Base-by-base conservation (phyloP, 352 stramenopile genomes). In the Globisporangium recalcitrans region DNA sequence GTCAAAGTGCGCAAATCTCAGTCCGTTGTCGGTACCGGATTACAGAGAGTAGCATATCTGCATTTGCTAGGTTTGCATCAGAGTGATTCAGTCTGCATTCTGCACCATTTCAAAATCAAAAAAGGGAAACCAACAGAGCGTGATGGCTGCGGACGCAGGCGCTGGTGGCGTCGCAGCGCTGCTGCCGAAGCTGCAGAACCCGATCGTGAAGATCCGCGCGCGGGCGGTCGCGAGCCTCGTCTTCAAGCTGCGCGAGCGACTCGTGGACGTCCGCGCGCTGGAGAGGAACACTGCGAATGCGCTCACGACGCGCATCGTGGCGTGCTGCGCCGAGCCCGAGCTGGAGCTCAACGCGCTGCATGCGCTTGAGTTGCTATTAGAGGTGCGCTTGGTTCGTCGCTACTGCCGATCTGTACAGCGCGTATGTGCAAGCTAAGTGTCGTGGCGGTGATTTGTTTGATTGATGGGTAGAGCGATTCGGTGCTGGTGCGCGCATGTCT, bases 221-320 rank as follows among this genome's bases (percentile, higher is more conserved):
- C 77, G 82, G 9, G 73, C 84, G 56, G 72, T 93, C 54, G 71
- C 64, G 22, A 86, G 68, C 56, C 68, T 91, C 29, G 59, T 78
- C 4, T 84, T 88, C 64, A 93, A 93, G 71, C 64, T 91, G 24
- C 78, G 75, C 16, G 80, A 83, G 70, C 56, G 67, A 24, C 75
- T 91, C 31, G 67, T 85, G 51, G 60, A 72, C 19, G 64, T 62
- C 32, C 56, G 58, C 44, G 60, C 78, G 57, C 71, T 87, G 42
- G 62, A 69, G 22, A 52, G 51, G 40, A 40, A 34, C 19, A 61
- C 74, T 14, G 66, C 80, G 21, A 68, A 67, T 14, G 31, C 63
- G 46, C 75, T 88, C 49, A 51, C 73, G 10, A 62, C 54, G 4
- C 60, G 55, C 4, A 57, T 91, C 6, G 60, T 91, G 11, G 64